Evolutionary conservation across 1,284 basidiomycete species (phyloP).

Genomic region (Marasmius fiardii): DNA sequence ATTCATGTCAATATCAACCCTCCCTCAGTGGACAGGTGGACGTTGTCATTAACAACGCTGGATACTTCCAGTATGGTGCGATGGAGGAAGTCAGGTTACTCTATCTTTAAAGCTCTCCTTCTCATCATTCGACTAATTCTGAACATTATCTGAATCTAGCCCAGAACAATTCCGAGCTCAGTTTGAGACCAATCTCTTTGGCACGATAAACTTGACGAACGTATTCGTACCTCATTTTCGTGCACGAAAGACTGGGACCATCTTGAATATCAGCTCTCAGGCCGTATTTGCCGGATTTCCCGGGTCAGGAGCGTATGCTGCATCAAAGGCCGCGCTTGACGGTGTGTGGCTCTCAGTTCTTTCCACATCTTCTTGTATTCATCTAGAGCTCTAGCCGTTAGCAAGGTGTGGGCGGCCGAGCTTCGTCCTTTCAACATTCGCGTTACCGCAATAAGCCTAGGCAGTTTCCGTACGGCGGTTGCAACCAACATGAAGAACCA

Average conservation of each 20-base stretch:
- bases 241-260: constrained; percentile 15
- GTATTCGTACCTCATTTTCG: constrained; percentile 19
- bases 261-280: constrained; percentile 18
- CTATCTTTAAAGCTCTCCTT: not conserved
- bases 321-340: constrained; percentile 14
- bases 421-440: constrained; percentile 12
- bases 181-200: constrained; percentile 18
- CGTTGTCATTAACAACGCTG: constrained; percentile 20
- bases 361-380: not conserved
- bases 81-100: constrained; percentile 12
- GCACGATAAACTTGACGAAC: constrained; percentile 18
- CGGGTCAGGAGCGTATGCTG: too few species aligned
- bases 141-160: not conserved
- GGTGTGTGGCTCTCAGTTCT: not conserved
- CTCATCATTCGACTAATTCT: too few species aligned
- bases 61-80: constrained; percentile 17
- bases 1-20: too few species aligned
- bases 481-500: not conserved
- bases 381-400: not conserved
- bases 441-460: constrained; percentile 5
- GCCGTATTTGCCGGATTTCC: too few species aligned
- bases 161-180: constrained; percentile 5
- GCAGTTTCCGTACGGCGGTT: constrained; percentile 7
- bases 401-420: constrained; percentile 5
- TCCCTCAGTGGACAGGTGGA: constrained; percentile 16